Evolutionary conservation across 176 grass and related monocot species (phyloP).

Genomic region (Metroxylon sagu): DNA sequence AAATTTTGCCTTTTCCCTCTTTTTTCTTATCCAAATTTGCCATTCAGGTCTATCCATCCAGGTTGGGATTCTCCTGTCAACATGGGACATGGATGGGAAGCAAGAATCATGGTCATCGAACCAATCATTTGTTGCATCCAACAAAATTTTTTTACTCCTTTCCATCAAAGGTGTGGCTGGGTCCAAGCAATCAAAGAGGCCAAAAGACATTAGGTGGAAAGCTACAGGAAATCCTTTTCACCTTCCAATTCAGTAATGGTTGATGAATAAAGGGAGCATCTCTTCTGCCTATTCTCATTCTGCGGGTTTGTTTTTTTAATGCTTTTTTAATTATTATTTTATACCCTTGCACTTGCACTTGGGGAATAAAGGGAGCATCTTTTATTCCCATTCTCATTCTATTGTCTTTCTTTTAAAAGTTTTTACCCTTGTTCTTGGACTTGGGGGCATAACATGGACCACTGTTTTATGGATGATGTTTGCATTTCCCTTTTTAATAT

Average conservation of each 20-base stretch:
- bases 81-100: conserved; percentile 26
- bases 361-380: background rate
- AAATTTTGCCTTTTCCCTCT: too few relatives aligned
- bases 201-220: conserved; percentile 19
- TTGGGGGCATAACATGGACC: too few relatives aligned
- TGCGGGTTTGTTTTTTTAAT: background rate
- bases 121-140: conserved; percentile 62
- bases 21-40: too few relatives aligned
- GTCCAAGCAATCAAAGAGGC: conserved; percentile 24
- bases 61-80: conserved; percentile 57
- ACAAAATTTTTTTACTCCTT: conserved; percentile 43
- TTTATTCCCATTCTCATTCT: background rate
- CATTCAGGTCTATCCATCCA: conserved; percentile 48
- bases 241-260: conserved; percentile 42
- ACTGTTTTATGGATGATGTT: too few relatives aligned
- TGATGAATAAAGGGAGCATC: conserved; percentile 44
- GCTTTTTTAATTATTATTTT: background rate
- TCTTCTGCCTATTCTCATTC: conserved; percentile 43
- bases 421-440: too few relatives aligned
- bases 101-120: conserved; percentile 43
- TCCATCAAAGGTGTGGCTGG: conserved; percentile 23
- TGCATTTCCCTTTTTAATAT: too few relatives aligned
- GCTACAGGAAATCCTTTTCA: conserved; percentile 36
- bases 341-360: background rate
- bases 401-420: too few relatives aligned